A percentile compares a stretch with the other conserved stretches of the same genome.
These are phyloP conservation scores for Aspergillus pseudoglaucus DNA, from an alignment of 2,329 filamentous ascomycete genomes.

Conservation along the genomic window DNA sequence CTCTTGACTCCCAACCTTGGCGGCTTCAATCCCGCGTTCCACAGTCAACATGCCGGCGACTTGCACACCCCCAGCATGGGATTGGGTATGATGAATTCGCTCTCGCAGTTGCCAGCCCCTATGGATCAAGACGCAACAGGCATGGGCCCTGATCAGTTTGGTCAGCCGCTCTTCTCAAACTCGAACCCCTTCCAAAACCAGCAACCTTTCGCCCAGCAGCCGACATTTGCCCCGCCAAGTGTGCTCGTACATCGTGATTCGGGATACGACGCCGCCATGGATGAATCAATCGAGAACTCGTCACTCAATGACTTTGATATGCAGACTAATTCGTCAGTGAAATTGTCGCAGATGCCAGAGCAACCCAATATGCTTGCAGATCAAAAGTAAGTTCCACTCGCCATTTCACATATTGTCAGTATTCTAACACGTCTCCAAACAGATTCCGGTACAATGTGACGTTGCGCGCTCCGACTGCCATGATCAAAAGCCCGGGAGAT, in stretches of 20 bases:
- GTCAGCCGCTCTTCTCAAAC: conserved; percentile 49
- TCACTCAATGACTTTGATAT: conserved; percentile 52
- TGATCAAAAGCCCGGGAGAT: conserved; percentile 79
- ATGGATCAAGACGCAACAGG: conserved; percentile 49
- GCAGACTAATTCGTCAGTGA: conserved; percentile 49
- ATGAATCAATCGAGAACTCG: conserved; percentile 59
- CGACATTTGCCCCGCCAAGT: conserved; percentile 62
- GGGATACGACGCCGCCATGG: conserved; percentile 70
- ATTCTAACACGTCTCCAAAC: conserved; percentile 9
- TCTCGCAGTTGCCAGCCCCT: conserved; percentile 64
- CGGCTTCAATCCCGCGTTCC: conserved; percentile 69
- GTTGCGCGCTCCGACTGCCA: conserved; percentile 88
- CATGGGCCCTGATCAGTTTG: conserved; percentile 64
- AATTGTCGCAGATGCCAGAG: conserved; percentile 28
- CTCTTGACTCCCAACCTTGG: conserved; percentile 87
- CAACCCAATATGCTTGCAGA: conserved; percentile 25
- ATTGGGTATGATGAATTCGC: conserved; percentile 69
- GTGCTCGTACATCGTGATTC: conserved; percentile 75
- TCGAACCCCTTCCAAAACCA: conserved; percentile 53
- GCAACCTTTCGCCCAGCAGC: conserved; percentile 62
- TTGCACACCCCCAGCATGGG: conserved; percentile 74
- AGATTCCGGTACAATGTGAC: conserved; percentile 85
- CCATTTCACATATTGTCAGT: conserved; percentile 15
- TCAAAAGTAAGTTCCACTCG: conserved; percentile 47
- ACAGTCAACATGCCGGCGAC: conserved; percentile 69